These are phyloP conservation scores for Mycena metata DNA, from an alignment of 768 basidiomycete species.

Conservation along the genomic window DNA sequence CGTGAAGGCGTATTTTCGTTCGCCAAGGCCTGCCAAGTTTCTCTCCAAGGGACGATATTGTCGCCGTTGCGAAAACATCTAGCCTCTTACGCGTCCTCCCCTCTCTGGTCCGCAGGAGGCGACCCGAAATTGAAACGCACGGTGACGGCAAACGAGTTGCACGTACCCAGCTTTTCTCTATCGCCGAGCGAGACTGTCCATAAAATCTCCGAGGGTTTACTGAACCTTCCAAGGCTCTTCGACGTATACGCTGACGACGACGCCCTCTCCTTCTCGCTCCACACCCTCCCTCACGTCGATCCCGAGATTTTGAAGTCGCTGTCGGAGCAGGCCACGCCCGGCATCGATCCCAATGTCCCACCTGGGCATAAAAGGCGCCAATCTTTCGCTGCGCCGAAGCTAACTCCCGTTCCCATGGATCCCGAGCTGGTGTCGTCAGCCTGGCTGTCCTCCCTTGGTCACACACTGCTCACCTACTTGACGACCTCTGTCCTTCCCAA, in stretches of 20 bases:
- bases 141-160: constrained; percentile 65
- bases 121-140: constrained; percentile 63
- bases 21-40: constrained; percentile 79
- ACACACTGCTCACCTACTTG: constrained; percentile 81
- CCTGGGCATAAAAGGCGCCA: constrained; percentile 57
- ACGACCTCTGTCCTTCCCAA: constrained; percentile 78
- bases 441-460: constrained; percentile 94
- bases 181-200: constrained; percentile 92
- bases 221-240: constrained; percentile 93
- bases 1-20: constrained; percentile 71
- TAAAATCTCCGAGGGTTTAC: constrained; percentile 91
- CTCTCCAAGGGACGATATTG: constrained; percentile 87
- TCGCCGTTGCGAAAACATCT: constrained; percentile 85
- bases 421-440: constrained; percentile 89
- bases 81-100: constrained; percentile 72
- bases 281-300: constrained; percentile 82
- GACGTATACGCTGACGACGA: constrained; percentile 96
- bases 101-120: constrained; percentile 73
- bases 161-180: constrained; percentile 92
- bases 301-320: constrained; percentile 63
- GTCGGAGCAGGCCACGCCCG: constrained; percentile 53
- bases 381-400: constrained; percentile 54
- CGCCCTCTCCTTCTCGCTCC: constrained; percentile 88
- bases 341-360: constrained; percentile 46
- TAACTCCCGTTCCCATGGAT: constrained; percentile 56